phyloP scores from a whole-genome alignment of 2,329 filamentous ascomycete species.

The Biscogniauxia sp. region DNA sequence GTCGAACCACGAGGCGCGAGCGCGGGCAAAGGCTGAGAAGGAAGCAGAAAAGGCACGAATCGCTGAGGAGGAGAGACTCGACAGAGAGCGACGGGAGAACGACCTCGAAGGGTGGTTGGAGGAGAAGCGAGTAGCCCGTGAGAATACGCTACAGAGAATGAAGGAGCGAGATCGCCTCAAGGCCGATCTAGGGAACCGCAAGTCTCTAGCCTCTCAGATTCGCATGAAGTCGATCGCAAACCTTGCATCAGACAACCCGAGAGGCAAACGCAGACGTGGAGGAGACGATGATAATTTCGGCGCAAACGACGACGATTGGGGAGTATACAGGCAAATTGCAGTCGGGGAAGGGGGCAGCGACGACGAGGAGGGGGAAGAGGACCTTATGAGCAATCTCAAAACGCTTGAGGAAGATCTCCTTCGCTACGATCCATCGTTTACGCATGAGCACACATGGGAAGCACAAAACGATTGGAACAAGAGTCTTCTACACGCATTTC shows the following conservation, averaged over 20 bases:
- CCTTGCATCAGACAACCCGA: constrained; percentile 83
- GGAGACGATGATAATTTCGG: constrained; percentile 96
- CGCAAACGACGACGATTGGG: constrained; percentile 97
- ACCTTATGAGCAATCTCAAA: constrained; percentile 71
- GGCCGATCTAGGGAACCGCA: constrained; percentile 92
- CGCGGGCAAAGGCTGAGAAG: constrained; percentile 93
- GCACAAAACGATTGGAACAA: constrained; percentile 96
- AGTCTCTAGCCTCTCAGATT: constrained; percentile 92
- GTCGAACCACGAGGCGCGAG: constrained; percentile 88
- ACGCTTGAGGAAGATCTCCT: constrained; percentile 81
- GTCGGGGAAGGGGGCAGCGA: constrained; percentile 76
- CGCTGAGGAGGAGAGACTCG: constrained; percentile 78
- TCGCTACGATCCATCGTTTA: constrained; percentile 82
- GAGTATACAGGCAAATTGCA: constrained; percentile 89
- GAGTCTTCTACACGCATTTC: constrained; percentile 83
- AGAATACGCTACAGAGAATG: constrained; percentile 72
- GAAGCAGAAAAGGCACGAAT: constrained; percentile 83
- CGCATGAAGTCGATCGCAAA: constrained; percentile 98
- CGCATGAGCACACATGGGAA: constrained; percentile 86
- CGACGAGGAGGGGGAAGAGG: constrained; percentile 90
- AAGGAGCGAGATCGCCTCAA: constrained; percentile 92
- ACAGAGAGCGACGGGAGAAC: constrained; percentile 79
- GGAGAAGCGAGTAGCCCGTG: constrained; percentile 73
- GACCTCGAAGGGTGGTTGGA: constrained; percentile 85
- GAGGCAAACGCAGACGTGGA: constrained; percentile 79